Percentiles rank a stretch among this genome's conserved stretches.
phyloP scores from a whole-genome alignment of 2,329 filamentous ascomycete species.

The Blastomyces gilchristii region DNA sequence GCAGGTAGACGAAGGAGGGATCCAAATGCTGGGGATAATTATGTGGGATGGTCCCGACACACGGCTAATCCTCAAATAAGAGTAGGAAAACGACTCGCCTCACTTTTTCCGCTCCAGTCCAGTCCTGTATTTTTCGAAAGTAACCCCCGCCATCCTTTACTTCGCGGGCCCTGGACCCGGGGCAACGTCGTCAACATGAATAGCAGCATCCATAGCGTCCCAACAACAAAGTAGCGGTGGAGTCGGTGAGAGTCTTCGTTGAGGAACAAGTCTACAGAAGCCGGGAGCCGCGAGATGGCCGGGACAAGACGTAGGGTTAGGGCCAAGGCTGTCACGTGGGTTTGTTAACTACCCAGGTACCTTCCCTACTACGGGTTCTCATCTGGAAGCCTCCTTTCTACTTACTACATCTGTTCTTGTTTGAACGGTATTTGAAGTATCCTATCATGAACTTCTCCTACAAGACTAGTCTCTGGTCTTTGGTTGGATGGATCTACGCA shows the following conservation, averaged over 20 bases:
- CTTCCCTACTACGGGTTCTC: too few relatives aligned
- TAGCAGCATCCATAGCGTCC: background rate
- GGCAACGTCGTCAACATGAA: background rate
- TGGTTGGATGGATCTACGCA: background rate
- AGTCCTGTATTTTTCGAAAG: background rate
- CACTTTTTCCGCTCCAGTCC: background rate
- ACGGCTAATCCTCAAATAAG: conserved; percentile 1
- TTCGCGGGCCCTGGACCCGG: background rate
- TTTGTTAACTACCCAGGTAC: too few relatives aligned
- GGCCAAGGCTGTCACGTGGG: background rate
- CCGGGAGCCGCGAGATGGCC: background rate
- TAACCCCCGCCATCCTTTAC: background rate
- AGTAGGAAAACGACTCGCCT: background rate
- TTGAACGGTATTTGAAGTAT: background rate
- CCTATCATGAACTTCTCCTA: background rate
- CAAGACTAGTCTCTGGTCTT: background rate
- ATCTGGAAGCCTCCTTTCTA: too few relatives aligned
- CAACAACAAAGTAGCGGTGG: background rate
- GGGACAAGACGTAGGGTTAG: background rate
- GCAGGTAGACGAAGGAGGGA: background rate
- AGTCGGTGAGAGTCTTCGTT: background rate
- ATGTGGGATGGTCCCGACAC: background rate
- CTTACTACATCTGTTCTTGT: too few relatives aligned
- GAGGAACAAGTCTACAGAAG: background rate
- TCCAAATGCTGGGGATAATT: background rate